Evolutionary conservation across 78 protist genomes (phyloP).

Genomic region (Isochrysis galbana): DNA sequence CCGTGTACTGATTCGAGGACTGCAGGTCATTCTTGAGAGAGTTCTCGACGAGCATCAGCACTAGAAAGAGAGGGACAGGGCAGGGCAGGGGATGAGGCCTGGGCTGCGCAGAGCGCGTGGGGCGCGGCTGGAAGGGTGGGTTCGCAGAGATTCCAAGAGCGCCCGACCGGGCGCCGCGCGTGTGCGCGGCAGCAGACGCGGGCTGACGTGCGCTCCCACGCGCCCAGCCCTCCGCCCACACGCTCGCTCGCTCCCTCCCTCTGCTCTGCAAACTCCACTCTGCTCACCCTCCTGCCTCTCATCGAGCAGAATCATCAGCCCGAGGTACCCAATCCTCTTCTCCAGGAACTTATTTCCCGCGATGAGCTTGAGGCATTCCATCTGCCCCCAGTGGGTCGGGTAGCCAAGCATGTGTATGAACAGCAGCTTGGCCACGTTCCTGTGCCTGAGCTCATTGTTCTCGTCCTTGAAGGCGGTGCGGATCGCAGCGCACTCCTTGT

Average conservation of each 20-base stretch:
- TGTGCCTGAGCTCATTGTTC: constrained; percentile 75
- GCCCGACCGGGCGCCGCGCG: background rate
- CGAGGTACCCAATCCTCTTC: constrained; percentile 96
- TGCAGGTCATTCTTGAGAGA: constrained; percentile 86
- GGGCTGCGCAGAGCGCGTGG: background rate
- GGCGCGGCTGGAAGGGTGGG: background rate
- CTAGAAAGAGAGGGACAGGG: background rate
- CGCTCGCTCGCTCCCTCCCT: constrained; percentile 57
- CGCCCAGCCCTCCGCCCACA: background rate
- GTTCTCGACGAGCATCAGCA: constrained; percentile 89
- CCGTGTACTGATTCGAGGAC: constrained; percentile 79
- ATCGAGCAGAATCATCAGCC: constrained; percentile 88
- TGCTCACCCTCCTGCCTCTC: constrained; percentile 80
- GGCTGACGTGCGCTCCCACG: too few species aligned
- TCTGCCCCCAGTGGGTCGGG: constrained; percentile 91
- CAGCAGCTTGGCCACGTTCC: constrained; percentile 95
- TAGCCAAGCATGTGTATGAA: constrained; percentile 98
- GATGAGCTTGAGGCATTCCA: constrained; percentile 93
- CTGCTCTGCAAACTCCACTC: too few species aligned
- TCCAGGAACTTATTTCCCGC: constrained; percentile 84
- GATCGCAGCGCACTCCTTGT: constrained; percentile 89
- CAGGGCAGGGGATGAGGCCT: background rate
- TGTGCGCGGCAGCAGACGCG: background rate
- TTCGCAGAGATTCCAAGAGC: background rate
- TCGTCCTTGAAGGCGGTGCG: constrained; percentile 85